A percentile compares a stretch with the other conserved stretches of the same genome.
Evolutionary conservation across 352 stramenopile species (phyloP).

Genomic region (Stephanocyclus meneghinianus): DNA sequence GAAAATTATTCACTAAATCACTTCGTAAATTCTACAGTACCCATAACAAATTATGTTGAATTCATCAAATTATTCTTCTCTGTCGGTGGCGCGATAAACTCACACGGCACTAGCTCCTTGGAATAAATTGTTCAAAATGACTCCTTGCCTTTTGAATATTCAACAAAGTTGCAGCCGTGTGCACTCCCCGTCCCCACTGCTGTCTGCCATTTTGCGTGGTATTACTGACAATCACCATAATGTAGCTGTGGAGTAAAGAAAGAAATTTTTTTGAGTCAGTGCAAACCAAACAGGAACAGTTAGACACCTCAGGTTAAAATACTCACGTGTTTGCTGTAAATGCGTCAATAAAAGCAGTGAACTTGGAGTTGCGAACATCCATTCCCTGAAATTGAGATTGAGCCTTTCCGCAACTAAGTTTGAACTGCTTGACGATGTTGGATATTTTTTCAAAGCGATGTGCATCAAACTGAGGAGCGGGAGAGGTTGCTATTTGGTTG

Average conservation of each 20-base stretch:
- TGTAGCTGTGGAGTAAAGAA: conserved; percentile 80
- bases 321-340: conserved; percentile 92
- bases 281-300: not conserved
- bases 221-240: conserved; percentile 97
- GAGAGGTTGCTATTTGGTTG: conserved; percentile 7
- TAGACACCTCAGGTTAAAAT: not conserved
- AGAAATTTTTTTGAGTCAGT: not conserved
- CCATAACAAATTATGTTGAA: no score
- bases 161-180: conserved; percentile 92
- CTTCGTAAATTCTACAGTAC: no score
- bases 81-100: not conserved
- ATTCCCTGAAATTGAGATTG: conserved; percentile 97
- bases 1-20: no score
- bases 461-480: conserved; percentile 88
- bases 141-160: conserved; percentile 95
- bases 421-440: conserved; percentile 99
- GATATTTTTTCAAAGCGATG: conserved; percentile 99
- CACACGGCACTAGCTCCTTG: conserved; percentile 78
- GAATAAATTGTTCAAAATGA: conserved; percentile 95
- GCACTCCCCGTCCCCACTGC: conserved; percentile 63
- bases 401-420: conserved; percentile 97
- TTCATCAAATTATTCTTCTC: no score
- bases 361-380: conserved; percentile 93
- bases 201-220: conserved; percentile 70
- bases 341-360: conserved; percentile 97